Evolutionary conservation across 31 red algal genomes (phyloP), one percentile per base, ranked within the genome.

Genomic region (Porphyra umbilicalis): DNA sequence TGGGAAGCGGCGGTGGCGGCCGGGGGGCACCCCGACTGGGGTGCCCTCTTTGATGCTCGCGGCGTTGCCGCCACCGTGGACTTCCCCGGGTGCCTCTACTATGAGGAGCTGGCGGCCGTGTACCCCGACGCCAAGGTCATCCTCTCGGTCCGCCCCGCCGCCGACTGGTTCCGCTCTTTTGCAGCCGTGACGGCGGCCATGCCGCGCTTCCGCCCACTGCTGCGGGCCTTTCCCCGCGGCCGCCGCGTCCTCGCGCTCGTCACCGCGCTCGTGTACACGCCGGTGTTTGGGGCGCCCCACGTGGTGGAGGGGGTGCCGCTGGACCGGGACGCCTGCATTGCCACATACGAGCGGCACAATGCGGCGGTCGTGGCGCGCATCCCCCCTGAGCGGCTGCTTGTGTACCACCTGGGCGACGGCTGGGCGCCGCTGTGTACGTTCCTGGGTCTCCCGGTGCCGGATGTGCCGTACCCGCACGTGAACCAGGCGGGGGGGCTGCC

Each of bases 371-470:
- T 16, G 14, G 77, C 77, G 34, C 10, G 13, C 10, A n/a, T 78
- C 31, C 77, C 77, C 10, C 32, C 77, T 11, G 77, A 78, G 77
- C 77, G 32, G 31, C 30, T 78, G 77, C 31, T 78, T 10, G 34
- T 78, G 10, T 78, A 13, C 31, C 14, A 78, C 13, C 13, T 35
- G 34, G 30, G 32, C 18, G 31, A 78, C 13, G 77, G 77, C n/a
- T 16, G 77, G 77, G 77, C n/a, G 32, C 77, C 77, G 77, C 77
- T 78, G 77, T 78, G 77, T n/a, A 10, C n/a, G 77, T 32, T 35
- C 13, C 77, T 78, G 15, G 67, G 67, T 74, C 15, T 74, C 29
- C 15, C 67, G 14, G 67, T 74, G 15, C 67, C 67, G 14, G 67
- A 74, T 16, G 15, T 16, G 67, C 15, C 14, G 15, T 74, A 16